Percentiles rank a stretch among this genome's conserved stretches.
phyloP scores from a whole-genome alignment of 176 grass and related monocot species.

The Secale cereale region DNA sequence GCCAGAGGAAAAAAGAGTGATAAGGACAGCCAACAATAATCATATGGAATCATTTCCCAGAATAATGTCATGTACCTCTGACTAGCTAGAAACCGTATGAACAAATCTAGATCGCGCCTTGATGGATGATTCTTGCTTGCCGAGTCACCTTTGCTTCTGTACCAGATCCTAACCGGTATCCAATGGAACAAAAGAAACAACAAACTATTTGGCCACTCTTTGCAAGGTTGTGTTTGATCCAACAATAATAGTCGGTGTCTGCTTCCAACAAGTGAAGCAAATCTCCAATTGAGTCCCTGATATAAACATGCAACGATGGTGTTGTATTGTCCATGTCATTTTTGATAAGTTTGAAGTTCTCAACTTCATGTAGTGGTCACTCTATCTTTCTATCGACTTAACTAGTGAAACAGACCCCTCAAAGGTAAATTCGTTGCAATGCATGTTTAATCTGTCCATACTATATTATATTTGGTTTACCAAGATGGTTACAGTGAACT shows the following conservation, averaged over 20 bases:
- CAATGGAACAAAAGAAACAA: slow-evolving; percentile 68
- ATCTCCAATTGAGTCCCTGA: slow-evolving; percentile 79
- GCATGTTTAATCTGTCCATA: slow-evolving; percentile 67
- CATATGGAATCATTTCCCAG: slow-evolving; percentile 66
- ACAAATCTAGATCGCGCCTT: slow-evolving; percentile 68
- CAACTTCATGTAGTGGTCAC: slow-evolving; percentile 66
- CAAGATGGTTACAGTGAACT: too few relatives aligned
- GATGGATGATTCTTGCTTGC: slow-evolving; percentile 32
- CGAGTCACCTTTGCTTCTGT: slow-evolving; percentile 58
- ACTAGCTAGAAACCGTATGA: slow-evolving; percentile 31
- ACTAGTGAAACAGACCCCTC: slow-evolving; percentile 77
- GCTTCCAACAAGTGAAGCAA: slow-evolving; percentile 87
- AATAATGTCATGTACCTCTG: slow-evolving; percentile 72
- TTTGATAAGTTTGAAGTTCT: slow-evolving; percentile 63
- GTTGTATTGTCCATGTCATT: not conserved
- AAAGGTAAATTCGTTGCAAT: slow-evolving; percentile 87
- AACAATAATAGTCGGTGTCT: slow-evolving; percentile 76
- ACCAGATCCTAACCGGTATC: slow-evolving; percentile 42
- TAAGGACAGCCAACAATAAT: slow-evolving; percentile 20
- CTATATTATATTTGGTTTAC: not conserved
- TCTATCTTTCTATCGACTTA: slow-evolving; percentile 70
- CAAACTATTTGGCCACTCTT: slow-evolving; percentile 75
- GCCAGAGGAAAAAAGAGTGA: not conserved
- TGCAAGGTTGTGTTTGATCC: slow-evolving; percentile 75
- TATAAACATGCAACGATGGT: slow-evolving; percentile 52